Evolutionary conservation across 345 rosid genomes (phyloP), one percentile per base, ranked within the genome.

Genomic region (Lumnitzera racemosa): DNA sequence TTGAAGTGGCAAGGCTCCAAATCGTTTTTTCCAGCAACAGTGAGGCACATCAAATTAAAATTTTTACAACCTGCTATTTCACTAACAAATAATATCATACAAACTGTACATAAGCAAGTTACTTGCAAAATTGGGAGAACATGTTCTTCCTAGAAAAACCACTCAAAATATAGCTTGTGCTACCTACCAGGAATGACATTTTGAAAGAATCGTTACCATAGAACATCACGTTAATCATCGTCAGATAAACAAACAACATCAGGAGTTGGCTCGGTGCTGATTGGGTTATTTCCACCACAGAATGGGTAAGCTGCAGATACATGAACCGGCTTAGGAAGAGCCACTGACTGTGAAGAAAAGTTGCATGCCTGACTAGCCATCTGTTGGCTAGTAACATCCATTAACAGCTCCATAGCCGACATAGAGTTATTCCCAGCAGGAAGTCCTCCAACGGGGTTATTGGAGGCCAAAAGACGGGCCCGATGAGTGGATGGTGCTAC

Each of bases 191-290:
- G 43, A 9, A 36, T 36, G 43, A 36, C 43, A 36, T 36, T 7
- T 36, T 36, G 43, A 74, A 70, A 64, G 1, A 53, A 53, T 68
- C 61, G 25, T 36, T 61, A 53, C 63, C 68, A 56, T 50, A 13
- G 9, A 12, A 16, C 12, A 24, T n/a, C 24, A 15, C 2, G 55
- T 63, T 51, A 62, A 46, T 82, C 90, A 50, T 86, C 94, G 46
- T 86, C 94, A 0, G 82, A 83, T 54, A 81, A 74, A 56, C 80
- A 83, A 58, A 86, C 84, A n/a, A 86, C 15, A 27, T 58, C 75
- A 55, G 57, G 14, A 2, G 65, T 56, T 55, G 57, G 72, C 15
- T 53, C 54, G 6, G 51, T 49, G 24, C 2, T 61, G 16, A 56
- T 15, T 6, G 56, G 52, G 58, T 48, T 57, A 20, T 15, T 52